phyloP scores from a whole-genome alignment of 2,329 filamentous ascomycete genomes.

The Aspergillus terreus region DNA sequence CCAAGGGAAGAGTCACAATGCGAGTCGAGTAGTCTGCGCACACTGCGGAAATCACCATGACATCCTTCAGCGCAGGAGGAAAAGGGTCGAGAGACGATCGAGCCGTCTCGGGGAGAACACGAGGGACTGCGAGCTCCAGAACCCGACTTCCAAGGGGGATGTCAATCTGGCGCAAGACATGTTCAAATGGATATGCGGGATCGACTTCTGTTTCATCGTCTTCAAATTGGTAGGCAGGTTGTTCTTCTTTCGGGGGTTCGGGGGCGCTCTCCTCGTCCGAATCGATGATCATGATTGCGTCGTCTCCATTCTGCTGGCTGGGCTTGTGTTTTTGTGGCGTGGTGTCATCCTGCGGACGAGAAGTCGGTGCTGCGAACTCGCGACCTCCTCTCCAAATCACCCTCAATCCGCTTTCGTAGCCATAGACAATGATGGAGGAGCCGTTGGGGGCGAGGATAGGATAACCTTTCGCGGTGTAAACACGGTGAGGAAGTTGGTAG shows the following conservation, averaged over 20 bases:
- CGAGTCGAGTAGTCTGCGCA: slow-evolving; percentile 57
- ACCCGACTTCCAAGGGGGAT: slow-evolving; percentile 53
- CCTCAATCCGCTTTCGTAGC: slow-evolving; percentile 55
- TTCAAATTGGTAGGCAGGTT: slow-evolving; percentile 43
- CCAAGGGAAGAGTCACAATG: slow-evolving; percentile 53
- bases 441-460: slow-evolving; percentile 58
- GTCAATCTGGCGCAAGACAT: slow-evolving; percentile 53
- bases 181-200: slow-evolving; percentile 51
- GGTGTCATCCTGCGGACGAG: slow-evolving; percentile 5
- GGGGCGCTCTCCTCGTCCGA: slow-evolving; percentile 52
- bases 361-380: slow-evolving; percentile 37
- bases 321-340: slow-evolving; percentile 21
- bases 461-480: slow-evolving; percentile 55
- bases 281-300: slow-evolving; percentile 54
- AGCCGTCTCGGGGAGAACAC: slow-evolving; percentile 40
- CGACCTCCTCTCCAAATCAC: slow-evolving; percentile 60
- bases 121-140: slow-evolving; percentile 48
- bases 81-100: slow-evolving; percentile 40
- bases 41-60: slow-evolving; percentile 52
- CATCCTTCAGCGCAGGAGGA: slow-evolving; percentile 47
- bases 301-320: slow-evolving; percentile 24
- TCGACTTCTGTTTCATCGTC: slow-evolving; percentile 56
- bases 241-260: slow-evolving; percentile 22
- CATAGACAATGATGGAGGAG: slow-evolving; percentile 60
- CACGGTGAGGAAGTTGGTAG: slow-evolving; percentile 58